Evolutionary conservation across 768 basidiomycete genomes (phyloP).

Genomic region (Termitomyces sp.): DNA sequence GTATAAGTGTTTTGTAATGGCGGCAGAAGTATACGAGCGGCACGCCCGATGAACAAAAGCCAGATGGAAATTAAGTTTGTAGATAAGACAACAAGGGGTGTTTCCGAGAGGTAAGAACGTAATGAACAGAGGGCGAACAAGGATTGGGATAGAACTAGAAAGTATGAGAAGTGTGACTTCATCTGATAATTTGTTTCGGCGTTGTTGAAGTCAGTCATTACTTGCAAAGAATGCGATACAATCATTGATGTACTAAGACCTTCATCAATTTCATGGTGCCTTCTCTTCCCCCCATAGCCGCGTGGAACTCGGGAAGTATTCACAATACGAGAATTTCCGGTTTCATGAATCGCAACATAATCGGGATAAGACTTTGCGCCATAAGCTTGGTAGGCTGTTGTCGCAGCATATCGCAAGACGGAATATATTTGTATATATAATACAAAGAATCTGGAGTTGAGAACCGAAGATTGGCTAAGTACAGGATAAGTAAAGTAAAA

Average conservation of each 20-base stretch:
- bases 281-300: constrained; percentile 8
- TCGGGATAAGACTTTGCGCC: constrained; percentile 5
- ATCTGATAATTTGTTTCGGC: not conserved
- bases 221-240: not conserved
- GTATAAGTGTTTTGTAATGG: not conserved
- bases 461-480: too few species aligned
- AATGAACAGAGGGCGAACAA: not conserved
- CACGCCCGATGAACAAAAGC: not conserved
- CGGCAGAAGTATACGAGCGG: not conserved
- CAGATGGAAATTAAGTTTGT: not conserved
- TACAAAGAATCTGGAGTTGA: too few species aligned
- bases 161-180: too few species aligned
- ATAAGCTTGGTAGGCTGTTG: too few species aligned
- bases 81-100: not conserved
- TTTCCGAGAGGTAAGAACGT: not conserved
- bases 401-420: too few species aligned
- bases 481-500: too few species aligned
- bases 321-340: constrained; percentile 7
- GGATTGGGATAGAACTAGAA: not conserved
- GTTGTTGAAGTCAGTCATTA: not conserved
- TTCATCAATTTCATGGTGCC: constrained; percentile 2
- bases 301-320: constrained; percentile 10
- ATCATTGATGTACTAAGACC: not conserved
- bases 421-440: too few species aligned
- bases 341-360: constrained; percentile 10